A percentile compares a stretch with the other conserved stretches of the same genome.
phyloP scores from a whole-genome alignment of 768 basidiomycete genomes.

The Suillus luteus region DNA sequence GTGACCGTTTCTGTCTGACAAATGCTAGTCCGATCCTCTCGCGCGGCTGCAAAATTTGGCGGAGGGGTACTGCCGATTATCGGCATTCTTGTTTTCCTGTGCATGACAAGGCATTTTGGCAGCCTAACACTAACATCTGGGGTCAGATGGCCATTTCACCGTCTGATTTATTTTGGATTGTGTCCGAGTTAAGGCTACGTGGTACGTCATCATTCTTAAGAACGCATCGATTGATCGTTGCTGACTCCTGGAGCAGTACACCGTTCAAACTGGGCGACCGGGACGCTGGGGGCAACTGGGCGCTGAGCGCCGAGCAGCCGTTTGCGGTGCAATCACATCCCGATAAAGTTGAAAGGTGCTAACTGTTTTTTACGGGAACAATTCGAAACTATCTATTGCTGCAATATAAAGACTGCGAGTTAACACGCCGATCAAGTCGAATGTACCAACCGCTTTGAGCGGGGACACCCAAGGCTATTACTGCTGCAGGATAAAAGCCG shows the following conservation, averaged over 20 bases:
- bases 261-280: background rate
- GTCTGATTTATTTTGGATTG: background rate
- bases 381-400: background rate
- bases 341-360: background rate
- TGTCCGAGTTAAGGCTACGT: background rate
- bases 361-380: background rate
- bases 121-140: background rate
- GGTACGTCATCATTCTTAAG: background rate
- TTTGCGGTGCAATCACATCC: background rate
- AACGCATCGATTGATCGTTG: background rate
- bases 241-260: background rate
- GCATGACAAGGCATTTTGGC: background rate
- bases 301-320: background rate
- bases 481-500: conserved; percentile 1
- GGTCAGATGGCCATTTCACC: background rate
- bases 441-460: background rate
- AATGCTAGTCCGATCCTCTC: background rate
- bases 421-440: background rate
- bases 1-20: background rate
- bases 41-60: background rate
- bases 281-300: background rate
- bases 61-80: background rate
- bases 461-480: background rate
- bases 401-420: too few species aligned
- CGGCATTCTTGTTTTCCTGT: background rate